These are phyloP conservation scores for Hebeloma cylindrosporum DNA, from an alignment of 768 basidiomycete genomes.

Conservation along the genomic window DNA sequence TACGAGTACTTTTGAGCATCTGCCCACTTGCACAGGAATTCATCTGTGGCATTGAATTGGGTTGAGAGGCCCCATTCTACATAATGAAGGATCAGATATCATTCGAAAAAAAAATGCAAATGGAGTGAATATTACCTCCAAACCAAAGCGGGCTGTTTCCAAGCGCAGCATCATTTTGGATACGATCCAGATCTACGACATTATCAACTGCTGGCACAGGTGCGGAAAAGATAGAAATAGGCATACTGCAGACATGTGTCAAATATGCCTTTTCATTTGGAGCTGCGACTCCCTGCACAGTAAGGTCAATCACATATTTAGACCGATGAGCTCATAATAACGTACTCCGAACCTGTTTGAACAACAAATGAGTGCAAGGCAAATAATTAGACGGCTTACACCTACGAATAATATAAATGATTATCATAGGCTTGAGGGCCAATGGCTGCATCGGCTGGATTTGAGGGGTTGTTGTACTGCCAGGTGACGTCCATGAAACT, in stretches of 20 bases:
- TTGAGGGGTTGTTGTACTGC: slow-evolving; percentile 69
- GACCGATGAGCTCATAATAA: neutral
- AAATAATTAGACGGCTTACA: slow-evolving; percentile 3
- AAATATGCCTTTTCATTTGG: slow-evolving; percentile 65
- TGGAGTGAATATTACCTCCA: slow-evolving; percentile 30
- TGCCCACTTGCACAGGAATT: slow-evolving; percentile 65
- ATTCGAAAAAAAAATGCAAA: neutral
- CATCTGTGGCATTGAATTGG: slow-evolving; percentile 60
- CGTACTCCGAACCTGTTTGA: slow-evolving; percentile 56
- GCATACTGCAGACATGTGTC: slow-evolving; percentile 67
- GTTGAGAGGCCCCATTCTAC: slow-evolving; percentile 57
- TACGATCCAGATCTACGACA: slow-evolving; percentile 56
- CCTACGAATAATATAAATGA: slow-evolving; percentile 75
- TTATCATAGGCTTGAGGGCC: slow-evolving; percentile 80
- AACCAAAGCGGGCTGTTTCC: slow-evolving; percentile 42
- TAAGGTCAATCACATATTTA: slow-evolving; percentile 7
- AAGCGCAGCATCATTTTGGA: slow-evolving; percentile 37
- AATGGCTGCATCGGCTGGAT: slow-evolving; percentile 65
- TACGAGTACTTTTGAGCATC: slow-evolving; percentile 75
- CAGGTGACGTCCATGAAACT: slow-evolving; percentile 85
- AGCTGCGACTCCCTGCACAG: slow-evolving; percentile 64
- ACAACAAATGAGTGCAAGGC: slow-evolving; percentile 1
- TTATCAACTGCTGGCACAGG: neutral
- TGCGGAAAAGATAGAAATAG: neutral
- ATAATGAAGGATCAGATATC: neutral